phyloP scores from a whole-genome alignment of 2,329 filamentous ascomycete species.

The Cladophialophora yegresii region DNA sequence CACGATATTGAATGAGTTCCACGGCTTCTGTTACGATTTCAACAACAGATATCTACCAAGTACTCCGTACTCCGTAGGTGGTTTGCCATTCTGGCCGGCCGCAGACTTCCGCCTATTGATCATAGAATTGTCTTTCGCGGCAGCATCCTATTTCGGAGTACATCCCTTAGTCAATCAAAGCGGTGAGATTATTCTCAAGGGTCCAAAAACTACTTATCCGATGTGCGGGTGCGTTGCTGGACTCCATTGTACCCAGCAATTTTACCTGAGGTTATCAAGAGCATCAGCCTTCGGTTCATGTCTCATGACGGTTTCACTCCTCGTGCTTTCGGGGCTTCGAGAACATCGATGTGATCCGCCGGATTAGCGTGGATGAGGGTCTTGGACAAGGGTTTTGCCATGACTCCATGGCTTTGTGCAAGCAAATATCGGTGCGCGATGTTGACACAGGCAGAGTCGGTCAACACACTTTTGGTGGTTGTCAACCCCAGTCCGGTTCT shows the following conservation, averaged over 20 bases:
- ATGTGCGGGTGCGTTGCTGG: not conserved
- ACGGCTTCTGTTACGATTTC: too few species aligned
- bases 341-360: constrained; percentile 1
- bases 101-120: not conserved
- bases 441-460: not conserved
- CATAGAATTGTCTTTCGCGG: not conserved
- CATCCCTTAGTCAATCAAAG: not conserved
- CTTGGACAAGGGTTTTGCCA: not conserved
- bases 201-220: not conserved
- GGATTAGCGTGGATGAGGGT: not conserved
- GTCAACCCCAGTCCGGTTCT: constrained; percentile 2
- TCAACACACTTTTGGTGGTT: not conserved
- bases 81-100: too few species aligned
- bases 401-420: not conserved
- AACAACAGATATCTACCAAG: too few species aligned
- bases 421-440: not conserved
- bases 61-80: too few species aligned
- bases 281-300: not conserved
- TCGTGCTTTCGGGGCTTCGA: not conserved
- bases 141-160: not conserved
- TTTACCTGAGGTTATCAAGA: not conserved
- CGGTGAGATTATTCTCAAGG: not conserved
- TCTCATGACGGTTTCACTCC: not conserved
- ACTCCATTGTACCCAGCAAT: not conserved
- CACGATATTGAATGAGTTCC: not conserved